Evolutionary conservation across 2,329 filamentous ascomycete species (phyloP).

Genomic region (Penicillium sumatraense): DNA sequence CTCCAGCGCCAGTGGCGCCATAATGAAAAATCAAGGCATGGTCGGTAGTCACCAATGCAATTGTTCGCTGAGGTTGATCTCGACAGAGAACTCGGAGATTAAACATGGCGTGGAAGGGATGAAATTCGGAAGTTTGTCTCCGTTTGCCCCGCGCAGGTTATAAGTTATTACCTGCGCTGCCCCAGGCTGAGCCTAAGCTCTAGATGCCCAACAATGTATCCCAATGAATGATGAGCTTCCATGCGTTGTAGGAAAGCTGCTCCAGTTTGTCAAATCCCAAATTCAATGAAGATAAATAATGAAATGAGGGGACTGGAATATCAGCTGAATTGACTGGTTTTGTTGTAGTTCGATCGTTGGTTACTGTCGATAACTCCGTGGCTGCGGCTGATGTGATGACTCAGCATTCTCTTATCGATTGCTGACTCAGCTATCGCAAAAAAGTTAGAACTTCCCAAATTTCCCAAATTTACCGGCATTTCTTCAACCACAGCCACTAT

Average conservation of each 20-base stretch:
- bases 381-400: background rate
- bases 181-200: constrained; percentile 7
- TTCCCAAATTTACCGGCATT: too few species aligned
- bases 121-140: background rate
- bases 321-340: background rate
- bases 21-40: constrained; percentile 86
- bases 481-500: too few species aligned
- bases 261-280: too few species aligned
- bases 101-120: constrained; percentile 51
- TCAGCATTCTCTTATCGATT: constrained; percentile 19
- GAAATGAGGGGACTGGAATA: background rate
- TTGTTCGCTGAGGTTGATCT: constrained; percentile 83
- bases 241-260: background rate
- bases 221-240: background rate
- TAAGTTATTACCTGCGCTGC: constrained; percentile 3
- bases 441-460: background rate
- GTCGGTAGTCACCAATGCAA: constrained; percentile 79
- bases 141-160: background rate
- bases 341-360: background rate
- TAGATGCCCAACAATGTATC: constrained; percentile 3
- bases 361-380: background rate
- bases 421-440: constrained; percentile 17
- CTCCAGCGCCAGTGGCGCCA: constrained; percentile 65
- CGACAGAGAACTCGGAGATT: constrained; percentile 78
- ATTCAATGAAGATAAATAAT: background rate